These are phyloP conservation scores for Trichoderma breve DNA, from an alignment of 2,329 filamentous ascomycete genomes.

Conservation along the genomic window DNA sequence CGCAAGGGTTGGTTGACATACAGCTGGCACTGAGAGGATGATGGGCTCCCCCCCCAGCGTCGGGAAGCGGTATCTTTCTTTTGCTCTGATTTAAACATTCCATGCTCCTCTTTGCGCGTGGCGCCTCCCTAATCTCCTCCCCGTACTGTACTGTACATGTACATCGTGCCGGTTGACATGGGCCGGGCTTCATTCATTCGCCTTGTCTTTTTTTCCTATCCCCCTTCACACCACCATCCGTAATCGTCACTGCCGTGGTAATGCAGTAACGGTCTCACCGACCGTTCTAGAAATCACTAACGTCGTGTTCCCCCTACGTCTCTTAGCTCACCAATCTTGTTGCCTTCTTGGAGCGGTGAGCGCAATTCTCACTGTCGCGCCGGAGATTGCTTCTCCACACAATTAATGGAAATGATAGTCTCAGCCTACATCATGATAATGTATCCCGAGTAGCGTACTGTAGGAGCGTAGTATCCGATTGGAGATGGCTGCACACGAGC, in stretches of 20 bases:
- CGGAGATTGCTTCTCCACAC: conserved; percentile 16
- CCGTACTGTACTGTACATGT: neutral
- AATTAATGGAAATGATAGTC: neutral
- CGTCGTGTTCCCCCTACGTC: neutral
- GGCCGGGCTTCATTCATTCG: conserved; percentile 7
- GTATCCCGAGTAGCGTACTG: neutral
- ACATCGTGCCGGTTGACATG: neutral
- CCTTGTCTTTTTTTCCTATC: neutral
- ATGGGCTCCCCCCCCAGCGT: neutral
- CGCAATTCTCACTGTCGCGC: neutral
- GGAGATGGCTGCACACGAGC: conserved; percentile 1
- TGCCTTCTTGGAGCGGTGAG: conserved; percentile 13
- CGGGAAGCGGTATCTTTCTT: neutral
- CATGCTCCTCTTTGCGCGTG: neutral
- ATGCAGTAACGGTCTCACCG: conserved; percentile 6
- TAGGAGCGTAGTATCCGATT: conserved; percentile 4
- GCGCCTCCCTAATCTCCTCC: conserved; percentile 1
- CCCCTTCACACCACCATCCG: neutral
- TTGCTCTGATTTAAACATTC: neutral
- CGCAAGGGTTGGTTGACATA: neutral
- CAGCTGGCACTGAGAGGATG: neutral
- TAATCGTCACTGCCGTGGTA: neutral
- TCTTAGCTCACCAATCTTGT: neutral
- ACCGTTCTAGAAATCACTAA: conserved; percentile 5
- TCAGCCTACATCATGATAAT: conserved; percentile 13